Evolutionary conservation across 108 stramenopile species (phyloP), one percentile per base, ranked within the genome.

Genomic region (Ochromonas danica): DNA sequence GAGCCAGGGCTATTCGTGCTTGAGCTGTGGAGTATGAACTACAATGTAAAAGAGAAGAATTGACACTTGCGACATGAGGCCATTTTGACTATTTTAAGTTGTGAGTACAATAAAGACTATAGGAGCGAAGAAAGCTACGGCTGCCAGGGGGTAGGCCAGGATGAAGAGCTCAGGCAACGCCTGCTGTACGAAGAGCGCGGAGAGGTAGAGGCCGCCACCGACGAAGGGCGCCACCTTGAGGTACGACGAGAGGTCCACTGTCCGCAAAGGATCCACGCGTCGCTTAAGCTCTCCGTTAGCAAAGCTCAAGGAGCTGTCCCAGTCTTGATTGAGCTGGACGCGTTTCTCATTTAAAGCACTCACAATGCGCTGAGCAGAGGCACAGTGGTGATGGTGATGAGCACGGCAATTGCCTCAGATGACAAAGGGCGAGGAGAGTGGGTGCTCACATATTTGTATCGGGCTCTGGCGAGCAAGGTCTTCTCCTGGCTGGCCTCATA

Each of bases 121-220:
- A 42, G 83, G 83, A 33, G 82, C 81, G 27, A 82, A 70, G 36
- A 84, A 79, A 0, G 80, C 78, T 35, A 78, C 83, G 40, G 82
- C 83, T 1, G 77, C 77, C 1, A 78, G 60, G 78, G 82, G 82
- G 78, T 84, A 84, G 33, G 83, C 83, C 1, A 79, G 33, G 6
- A 82, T 61, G 78, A 84, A 84, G 33, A 81, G 77, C 0, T 0
- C 81, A 25, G 81, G 81, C 22, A 82, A 79, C 39, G 78, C 82
- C 78, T 84, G 83, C 78, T 84, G 83, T 67, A 84, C 83, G 78
- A 84, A 84, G 62, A 84, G 82, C 31, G 61, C 83, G 39, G 38
- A 75, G 36, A 84, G 62, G 81, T 84, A 84, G 10, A 79, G 78
- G 42, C 63, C 62, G 6, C 83, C 83, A 28, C 83, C 83, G 70